Conservation (phyloP, 179 eudicot genomes). For the Heliamphora pulchella region DNA sequence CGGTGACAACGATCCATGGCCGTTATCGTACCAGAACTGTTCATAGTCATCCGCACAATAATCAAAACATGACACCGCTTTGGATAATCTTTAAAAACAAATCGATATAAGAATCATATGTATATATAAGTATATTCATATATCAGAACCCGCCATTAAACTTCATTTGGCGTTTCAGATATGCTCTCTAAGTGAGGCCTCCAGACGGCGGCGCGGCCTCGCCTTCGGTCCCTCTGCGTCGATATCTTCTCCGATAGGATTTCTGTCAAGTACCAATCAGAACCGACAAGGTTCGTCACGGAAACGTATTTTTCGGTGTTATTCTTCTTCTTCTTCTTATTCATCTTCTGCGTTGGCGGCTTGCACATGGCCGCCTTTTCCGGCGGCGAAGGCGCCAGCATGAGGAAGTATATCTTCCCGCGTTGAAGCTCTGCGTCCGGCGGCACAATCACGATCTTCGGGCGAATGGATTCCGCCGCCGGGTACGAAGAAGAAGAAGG, state of each 20-base stretch:
- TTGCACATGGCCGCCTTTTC: constrained; percentile 18
- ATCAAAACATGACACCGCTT: no score
- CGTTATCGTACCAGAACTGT: no score
- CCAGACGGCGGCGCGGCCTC: constrained; percentile 84
- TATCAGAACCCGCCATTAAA: constrained; percentile 15
- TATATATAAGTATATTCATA: no score
- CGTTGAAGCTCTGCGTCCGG: constrained; percentile 75
- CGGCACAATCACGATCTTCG: constrained; percentile 55
- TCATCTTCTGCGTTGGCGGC: constrained; percentile 24
- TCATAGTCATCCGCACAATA: no score
- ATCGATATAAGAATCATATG: no score
- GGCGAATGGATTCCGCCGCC: constrained; percentile 26
- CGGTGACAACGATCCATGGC: no score
- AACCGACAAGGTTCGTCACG: constrained; percentile 26
- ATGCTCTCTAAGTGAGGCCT: constrained; percentile 85
- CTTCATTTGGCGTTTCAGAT: constrained; percentile 43
- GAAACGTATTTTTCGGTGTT: constrained; percentile 4
- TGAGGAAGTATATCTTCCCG: constrained; percentile 86
- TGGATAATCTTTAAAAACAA: no score
- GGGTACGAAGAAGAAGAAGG: constrained; percentile 35
- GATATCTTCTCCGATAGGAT: constrained; percentile 64
- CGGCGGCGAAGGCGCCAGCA: constrained; percentile 38
- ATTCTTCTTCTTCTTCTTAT: constrained; percentile 10
- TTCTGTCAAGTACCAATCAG: constrained; percentile 75
- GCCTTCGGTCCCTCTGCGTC: constrained; percentile 48